These are phyloP conservation scores for Cubamyces lactineus DNA, from an alignment of 768 basidiomycete genomes.

Conservation along the genomic window DNA sequence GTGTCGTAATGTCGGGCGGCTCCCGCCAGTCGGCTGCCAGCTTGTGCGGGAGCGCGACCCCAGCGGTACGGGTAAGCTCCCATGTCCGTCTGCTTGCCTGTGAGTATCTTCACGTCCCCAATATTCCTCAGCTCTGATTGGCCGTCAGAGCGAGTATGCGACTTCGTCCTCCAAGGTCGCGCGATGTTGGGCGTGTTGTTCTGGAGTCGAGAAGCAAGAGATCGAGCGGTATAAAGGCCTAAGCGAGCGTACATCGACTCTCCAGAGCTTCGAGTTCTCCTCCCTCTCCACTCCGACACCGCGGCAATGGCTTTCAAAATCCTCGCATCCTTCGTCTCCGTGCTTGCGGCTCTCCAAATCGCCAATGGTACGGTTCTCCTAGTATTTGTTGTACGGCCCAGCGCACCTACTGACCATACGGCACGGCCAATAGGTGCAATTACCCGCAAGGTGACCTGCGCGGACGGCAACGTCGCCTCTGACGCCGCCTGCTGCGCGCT, in stretches of 20 bases:
- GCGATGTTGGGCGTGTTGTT: background rate
- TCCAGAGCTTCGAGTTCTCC: slow-evolving; percentile 18
- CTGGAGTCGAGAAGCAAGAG: background rate
- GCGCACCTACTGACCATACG: background rate
- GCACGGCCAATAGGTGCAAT: background rate
- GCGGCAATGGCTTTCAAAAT: slow-evolving; percentile 17
- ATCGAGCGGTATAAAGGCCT: slow-evolving; percentile 12
- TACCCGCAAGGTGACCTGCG: slow-evolving; percentile 13
- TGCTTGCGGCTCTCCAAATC: slow-evolving; percentile 17
- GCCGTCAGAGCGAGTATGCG: background rate
- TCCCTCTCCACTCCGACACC: slow-evolving; percentile 1
- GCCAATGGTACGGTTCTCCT: slow-evolving; percentile 23
- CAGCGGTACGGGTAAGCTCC: slow-evolving; percentile 6
- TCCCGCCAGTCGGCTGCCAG: background rate
- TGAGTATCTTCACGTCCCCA: background rate
- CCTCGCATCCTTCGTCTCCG: slow-evolving; percentile 15
- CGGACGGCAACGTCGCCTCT: slow-evolving; percentile 8
- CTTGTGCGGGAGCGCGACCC: background rate
- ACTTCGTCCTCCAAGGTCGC: background rate
- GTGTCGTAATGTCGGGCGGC: slow-evolving; percentile 8
- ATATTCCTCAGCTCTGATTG: slow-evolving; percentile 12
- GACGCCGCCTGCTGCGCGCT: slow-evolving; percentile 19
- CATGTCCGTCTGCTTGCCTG: slow-evolving; percentile 1
- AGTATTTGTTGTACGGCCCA: too few species aligned
- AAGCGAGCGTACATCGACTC: background rate